Base-by-base conservation (phyloP, 2,329 filamentous ascomycete species). In the Magnaporthiopsis poae region DNA sequence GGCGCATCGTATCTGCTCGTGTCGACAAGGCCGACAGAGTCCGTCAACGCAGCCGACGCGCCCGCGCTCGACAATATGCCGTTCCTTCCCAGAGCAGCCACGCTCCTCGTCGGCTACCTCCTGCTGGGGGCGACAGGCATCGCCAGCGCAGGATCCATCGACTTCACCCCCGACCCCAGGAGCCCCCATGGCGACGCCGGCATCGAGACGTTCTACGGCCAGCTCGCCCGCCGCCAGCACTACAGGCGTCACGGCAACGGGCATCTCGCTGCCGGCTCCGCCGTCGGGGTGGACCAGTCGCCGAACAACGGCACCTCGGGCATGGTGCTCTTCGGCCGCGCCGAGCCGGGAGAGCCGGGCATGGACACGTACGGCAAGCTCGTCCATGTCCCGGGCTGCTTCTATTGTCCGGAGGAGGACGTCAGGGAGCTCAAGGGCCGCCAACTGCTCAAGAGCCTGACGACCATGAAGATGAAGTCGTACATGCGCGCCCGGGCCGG, bases 311-410 rank as follows among this genome's bases (percentile, higher is more conserved):
- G 31, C 31, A 59, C 15, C 52, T 15, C 52, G 3, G n/a, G 52
- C 52, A 59, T 59, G 15, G n/a, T 59, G 15, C 52, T 59, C 52
- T 15, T 15, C 8, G 52, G n/a, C 15, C 52, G 52, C 52, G 8
- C 52, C 52, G 52, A 59, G 52, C 52, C 52, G 15, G 52, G 52
- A n/a, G 52, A 59, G 52, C 52, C 52, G 52, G 52, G 8, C 15
- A n/a, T 59, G 52, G 52, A 59, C 52, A 59, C 15, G 52, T 59
- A 59, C 52, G 52, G 52, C 52, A 59, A 59, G 52, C 52, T 59
- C 52, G 15, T 15, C 52, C n/a, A 15, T 2, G 52, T 59, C 52
- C 52, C 52, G 15, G 52, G 52, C 52, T 59, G 52, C 52, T 59
- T 59, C 52, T 5, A 18, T 9, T 59, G 52, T n/a, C 52, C 52